These are phyloP conservation scores for Aspergillus oerlinghausenensis DNA, from an alignment of 2,329 filamentous ascomycete species.

Conservation along the genomic window DNA sequence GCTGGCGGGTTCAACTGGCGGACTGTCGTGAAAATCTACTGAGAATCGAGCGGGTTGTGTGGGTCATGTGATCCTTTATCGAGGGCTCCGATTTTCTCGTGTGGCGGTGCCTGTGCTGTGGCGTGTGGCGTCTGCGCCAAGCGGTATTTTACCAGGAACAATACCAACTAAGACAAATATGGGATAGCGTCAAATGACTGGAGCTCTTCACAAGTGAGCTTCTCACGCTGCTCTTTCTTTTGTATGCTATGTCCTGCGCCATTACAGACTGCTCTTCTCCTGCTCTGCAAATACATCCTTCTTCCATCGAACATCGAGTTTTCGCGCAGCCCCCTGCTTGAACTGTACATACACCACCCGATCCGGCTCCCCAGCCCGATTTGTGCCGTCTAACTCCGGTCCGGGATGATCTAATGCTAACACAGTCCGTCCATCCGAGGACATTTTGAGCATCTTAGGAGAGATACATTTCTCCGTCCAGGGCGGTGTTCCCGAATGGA, in stretches of 20 bases:
- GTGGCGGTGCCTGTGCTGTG: background rate
- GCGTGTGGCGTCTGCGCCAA: background rate
- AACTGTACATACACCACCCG: slow-evolving; percentile 56
- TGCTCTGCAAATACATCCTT: slow-evolving; percentile 44
- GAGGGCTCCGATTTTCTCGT: slow-evolving; percentile 22
- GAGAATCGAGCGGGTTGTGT: slow-evolving; percentile 31
- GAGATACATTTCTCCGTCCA: slow-evolving; percentile 48
- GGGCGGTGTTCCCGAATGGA: slow-evolving; percentile 41
- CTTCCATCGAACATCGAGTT: slow-evolving; percentile 49
- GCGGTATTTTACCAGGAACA: background rate
- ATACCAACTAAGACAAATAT: background rate
- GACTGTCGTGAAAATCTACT: slow-evolving; percentile 24
- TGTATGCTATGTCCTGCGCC: no score
- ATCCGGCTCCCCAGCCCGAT: slow-evolving; percentile 49
- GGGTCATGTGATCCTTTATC: slow-evolving; percentile 40
- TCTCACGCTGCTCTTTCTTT: background rate
- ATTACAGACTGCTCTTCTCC: slow-evolving; percentile 29
- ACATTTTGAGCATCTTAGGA: slow-evolving; percentile 36
- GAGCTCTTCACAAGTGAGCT: background rate
- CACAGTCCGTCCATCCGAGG: slow-evolving; percentile 47
- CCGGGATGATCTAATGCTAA: slow-evolving; percentile 53
- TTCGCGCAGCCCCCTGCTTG: slow-evolving; percentile 51
- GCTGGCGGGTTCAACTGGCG: slow-evolving; percentile 26
- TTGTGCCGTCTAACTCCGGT: slow-evolving; percentile 48
- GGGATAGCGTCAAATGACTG: background rate